Evolutionary conservation across 208 protist species (phyloP).

Genomic region (Trypanosoma melophagium): DNA sequence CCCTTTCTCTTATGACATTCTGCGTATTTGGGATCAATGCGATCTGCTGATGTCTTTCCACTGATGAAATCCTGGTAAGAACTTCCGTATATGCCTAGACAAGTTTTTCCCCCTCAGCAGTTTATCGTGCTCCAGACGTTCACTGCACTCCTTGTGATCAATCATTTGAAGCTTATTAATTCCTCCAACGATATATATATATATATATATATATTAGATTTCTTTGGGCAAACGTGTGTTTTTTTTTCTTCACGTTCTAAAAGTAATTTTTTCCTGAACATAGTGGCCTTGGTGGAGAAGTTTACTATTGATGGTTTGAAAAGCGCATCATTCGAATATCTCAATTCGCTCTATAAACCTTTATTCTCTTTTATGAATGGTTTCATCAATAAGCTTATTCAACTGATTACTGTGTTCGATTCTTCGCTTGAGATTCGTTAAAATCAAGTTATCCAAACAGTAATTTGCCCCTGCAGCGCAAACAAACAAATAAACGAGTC

Average conservation of each 20-base stretch:
- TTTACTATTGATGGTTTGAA: neutral
- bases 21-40: neutral
- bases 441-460: slow-evolving; percentile 7
- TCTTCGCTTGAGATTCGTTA: neutral
- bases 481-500: slow-evolving; percentile 3
- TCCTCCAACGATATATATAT: neutral
- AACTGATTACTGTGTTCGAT: neutral
- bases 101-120: neutral
- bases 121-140: slow-evolving; percentile 2
- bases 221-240: slow-evolving; percentile 15
- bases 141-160: neutral
- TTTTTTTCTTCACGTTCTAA: slow-evolving; percentile 9
- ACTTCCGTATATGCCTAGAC: neutral
- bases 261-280: neutral
- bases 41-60: neutral
- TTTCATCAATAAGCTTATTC: slow-evolving; percentile 1
- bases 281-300: neutral
- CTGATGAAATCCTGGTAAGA: neutral
- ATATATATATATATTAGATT: neutral
- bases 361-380: neutral
- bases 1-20: neutral
- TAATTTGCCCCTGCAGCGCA: neutral
- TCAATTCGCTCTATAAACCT: neutral
- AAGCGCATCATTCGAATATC: neutral
- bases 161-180: slow-evolving; percentile 6